These are phyloP conservation scores for Aspergillus terreus DNA, from an alignment of 2,329 filamentous ascomycete species.

Conservation along the genomic window DNA sequence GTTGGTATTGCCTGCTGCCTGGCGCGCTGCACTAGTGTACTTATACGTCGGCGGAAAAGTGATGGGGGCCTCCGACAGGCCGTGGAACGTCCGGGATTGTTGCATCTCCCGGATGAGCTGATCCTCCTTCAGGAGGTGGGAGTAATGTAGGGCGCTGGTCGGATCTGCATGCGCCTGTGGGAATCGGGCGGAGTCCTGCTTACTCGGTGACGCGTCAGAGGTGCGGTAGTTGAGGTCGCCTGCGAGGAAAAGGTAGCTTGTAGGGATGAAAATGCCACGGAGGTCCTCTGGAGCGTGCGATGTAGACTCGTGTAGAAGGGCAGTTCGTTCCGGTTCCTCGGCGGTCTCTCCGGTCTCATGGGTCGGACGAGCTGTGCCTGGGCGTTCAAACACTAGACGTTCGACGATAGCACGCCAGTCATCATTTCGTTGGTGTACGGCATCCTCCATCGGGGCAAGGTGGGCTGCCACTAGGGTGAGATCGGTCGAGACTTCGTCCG, in stretches of 20 bases:
- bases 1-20: slow-evolving; percentile 27
- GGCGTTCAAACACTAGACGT: slow-evolving; percentile 65
- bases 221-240: slow-evolving; percentile 97
- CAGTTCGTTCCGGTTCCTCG: slow-evolving; percentile 24
- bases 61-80: slow-evolving; percentile 70
- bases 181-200: slow-evolving; percentile 57
- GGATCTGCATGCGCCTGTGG: slow-evolving; percentile 55
- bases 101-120: slow-evolving; percentile 72
- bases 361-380: slow-evolving; percentile 9
- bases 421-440: slow-evolving; percentile 68
- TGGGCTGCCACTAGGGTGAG: slow-evolving; percentile 87
- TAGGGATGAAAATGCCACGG: slow-evolving; percentile 65
- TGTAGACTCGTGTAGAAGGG: slow-evolving; percentile 27
- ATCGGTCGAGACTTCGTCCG: slow-evolving; percentile 51
- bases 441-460: slow-evolving; percentile 82
- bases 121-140: slow-evolving; percentile 66
- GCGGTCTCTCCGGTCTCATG: slow-evolving; percentile 33
- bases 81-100: slow-evolving; percentile 70
- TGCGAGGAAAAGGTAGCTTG: slow-evolving; percentile 75
- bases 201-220: slow-evolving; percentile 59
- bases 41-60: slow-evolving; percentile 93
- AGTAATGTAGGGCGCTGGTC: slow-evolving; percentile 59
- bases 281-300: slow-evolving; percentile 27
- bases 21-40: slow-evolving; percentile 54
- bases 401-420: slow-evolving; percentile 87